These are phyloP conservation scores for Passiflora organensis DNA, from an alignment of 345 rosid species.

Conservation along the genomic window DNA sequence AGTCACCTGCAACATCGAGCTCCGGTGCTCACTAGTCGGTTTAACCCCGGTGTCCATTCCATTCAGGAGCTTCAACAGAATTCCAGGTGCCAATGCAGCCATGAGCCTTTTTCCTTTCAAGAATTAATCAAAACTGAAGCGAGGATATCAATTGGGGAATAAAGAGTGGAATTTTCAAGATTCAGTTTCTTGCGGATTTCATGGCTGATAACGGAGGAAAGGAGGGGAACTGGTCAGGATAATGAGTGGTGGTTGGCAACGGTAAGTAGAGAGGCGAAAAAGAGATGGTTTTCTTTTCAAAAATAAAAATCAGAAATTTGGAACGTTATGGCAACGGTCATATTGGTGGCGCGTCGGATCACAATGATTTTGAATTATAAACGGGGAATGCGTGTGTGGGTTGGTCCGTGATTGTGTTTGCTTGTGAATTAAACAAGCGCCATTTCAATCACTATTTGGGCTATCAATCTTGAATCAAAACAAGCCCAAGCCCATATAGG, in stretches of 20 bases:
- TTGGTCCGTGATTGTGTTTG: not conserved
- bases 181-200: conserved; percentile 9
- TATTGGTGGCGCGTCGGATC: conserved; percentile 15
- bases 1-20: conserved; percentile 79
- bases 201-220: conserved; percentile 4
- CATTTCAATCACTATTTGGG: too few relatives aligned
- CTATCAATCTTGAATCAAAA: too few relatives aligned
- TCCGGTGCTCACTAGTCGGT: conserved; percentile 81
- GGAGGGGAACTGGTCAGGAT: conserved; percentile 6
- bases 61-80: conserved; percentile 64
- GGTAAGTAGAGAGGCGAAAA: conserved; percentile 25
- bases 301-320: not conserved
- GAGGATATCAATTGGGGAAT: conserved; percentile 1
- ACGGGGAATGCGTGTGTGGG: not conserved
- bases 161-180: not conserved
- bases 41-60: conserved; percentile 86
- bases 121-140: conserved; percentile 3
- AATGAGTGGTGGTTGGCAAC: conserved; percentile 32
- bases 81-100: conserved; percentile 84
- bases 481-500: too few relatives aligned
- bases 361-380: conserved; percentile 8
- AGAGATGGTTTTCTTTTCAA: conserved; percentile 1
- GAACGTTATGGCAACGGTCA: conserved; percentile 65
- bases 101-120: conserved; percentile 18
- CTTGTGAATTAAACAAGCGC: not conserved